These are phyloP conservation scores for Irpex sp. DNA, from an alignment of 1,284 basidiomycete genomes.

Conservation along the genomic window DNA sequence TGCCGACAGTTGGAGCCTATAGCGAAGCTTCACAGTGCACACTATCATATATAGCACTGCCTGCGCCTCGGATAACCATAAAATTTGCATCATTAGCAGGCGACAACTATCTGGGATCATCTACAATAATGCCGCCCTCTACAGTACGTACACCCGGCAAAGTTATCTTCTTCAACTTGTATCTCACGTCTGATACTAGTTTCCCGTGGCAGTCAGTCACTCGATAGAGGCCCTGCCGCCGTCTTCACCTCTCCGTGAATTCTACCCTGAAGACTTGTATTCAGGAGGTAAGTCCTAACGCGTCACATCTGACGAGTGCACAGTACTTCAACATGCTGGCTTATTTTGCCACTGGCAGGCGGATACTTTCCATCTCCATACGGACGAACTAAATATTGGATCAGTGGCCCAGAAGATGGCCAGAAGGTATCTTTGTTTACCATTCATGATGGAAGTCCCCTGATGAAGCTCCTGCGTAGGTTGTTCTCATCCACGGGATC, in stretches of 20 bases:
- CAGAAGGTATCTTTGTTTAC: conserved; percentile 43
- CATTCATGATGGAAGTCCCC: not conserved
- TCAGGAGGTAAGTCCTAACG: conserved; percentile 19
- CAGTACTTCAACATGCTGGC: no score
- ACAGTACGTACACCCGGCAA: not conserved
- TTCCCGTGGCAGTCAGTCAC: conserved; percentile 19
- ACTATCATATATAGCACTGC: no score
- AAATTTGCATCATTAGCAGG: no score
- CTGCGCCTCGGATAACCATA: no score
- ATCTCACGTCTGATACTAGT: conserved; percentile 9
- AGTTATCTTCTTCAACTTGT: not conserved
- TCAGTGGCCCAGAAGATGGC: conserved; percentile 69
- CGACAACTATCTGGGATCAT: no score
- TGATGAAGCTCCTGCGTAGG: conserved; percentile 32
- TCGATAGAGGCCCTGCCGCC: conserved; percentile 25
- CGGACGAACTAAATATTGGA: conserved; percentile 59
- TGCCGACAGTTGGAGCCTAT: no score
- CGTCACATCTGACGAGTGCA: no score
- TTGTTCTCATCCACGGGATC: conserved; percentile 71
- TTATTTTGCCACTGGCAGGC: conserved; percentile 17
- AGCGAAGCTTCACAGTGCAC: no score
- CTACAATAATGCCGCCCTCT: not conserved
- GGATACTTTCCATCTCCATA: conserved; percentile 23
- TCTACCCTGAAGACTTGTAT: conserved; percentile 26
- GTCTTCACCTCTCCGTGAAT: conserved; percentile 19